Base-by-base conservation (phyloP, 2,329 filamentous ascomycete species). In the Seiridium unicorne region DNA sequence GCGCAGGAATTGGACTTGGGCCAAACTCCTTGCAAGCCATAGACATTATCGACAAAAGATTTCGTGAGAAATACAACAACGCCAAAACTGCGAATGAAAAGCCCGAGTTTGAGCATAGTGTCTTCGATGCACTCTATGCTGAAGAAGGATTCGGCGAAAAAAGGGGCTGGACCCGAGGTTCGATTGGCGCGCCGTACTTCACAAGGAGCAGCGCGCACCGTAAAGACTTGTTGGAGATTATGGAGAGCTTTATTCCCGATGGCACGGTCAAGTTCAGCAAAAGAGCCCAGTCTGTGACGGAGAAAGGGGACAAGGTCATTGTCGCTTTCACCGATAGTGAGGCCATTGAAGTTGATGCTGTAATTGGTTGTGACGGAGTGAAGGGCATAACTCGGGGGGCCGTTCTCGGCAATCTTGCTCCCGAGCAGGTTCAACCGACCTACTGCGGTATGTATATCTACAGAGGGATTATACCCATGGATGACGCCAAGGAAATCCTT, bases 1-100 rank as follows among this genome's bases (percentile, higher is more conserved):
- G 70, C 5, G 70, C 73, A 3, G 73, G 73, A 10, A 71, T 76
- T 31, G 73, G 74, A 38, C 58, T 79, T 7, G 77, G 73, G 1
- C 76, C 77, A 5, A 80, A 79, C 65, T 71, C 74, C 5, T 61
- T 79, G 26, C 68, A 68, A 11, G 74, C 75, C 2, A 79, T 80
- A 69, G 73, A 76, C 54, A 65, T 77, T 18, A 77, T 79, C 60
- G 73, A 79, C 56, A 60, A 68, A 10, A 64, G 66, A 5, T 76
- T 79, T 51, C 71, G 73, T 7, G 62, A 68, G 10, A 65, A 68
- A 62, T 80, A 79, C 60, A 70, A 77, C 60, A 64, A 66, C 4
- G 73, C 77, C 35, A 73, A 73, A 49, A 74, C 74, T 6, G 72
- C 69, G 8, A 79, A 80, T 59, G 69, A 74, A 59, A 71, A 63